Conservation (phyloP, 768 basidiomycete species). For the Macrolepiota dolichaula region DNA sequence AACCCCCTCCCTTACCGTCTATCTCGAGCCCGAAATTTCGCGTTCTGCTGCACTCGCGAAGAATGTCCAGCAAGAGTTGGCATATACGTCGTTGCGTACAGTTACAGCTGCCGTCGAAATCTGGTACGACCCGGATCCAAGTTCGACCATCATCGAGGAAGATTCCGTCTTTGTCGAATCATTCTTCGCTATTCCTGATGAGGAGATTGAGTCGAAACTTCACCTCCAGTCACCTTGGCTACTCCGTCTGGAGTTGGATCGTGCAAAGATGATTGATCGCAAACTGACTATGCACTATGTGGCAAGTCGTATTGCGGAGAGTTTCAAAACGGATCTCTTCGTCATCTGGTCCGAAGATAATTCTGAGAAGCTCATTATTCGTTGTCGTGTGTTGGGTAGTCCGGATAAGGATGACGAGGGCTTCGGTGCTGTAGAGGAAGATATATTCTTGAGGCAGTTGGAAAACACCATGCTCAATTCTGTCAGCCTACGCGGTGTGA, state of each 20-base stretch:
- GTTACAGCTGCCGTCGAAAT: conserved; percentile 96
- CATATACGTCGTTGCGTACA: conserved; percentile 90
- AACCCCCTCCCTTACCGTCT: conserved; percentile 94
- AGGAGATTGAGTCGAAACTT: conserved; percentile 88
- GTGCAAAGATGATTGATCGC: conserved; percentile 96
- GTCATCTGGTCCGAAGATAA: conserved; percentile 99
- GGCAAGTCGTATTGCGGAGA: conserved; percentile 89
- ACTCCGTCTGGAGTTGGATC: conserved; percentile 93
- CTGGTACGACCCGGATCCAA: conserved; percentile 95
- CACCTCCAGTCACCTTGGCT: conserved; percentile 96
- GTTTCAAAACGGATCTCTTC: conserved; percentile 93
- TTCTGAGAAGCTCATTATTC: conserved; percentile 94
- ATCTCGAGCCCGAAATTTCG: conserved; percentile 72
- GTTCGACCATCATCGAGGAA: conserved; percentile 92
- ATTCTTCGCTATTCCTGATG: conserved; percentile 99
- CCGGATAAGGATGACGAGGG: conserved; percentile 85
- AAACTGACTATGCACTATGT: conserved; percentile 95
- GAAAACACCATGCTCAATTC: conserved; percentile 97
- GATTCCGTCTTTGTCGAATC: conserved; percentile 95
- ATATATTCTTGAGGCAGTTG: conserved; percentile 92
- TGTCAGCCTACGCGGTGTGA: conserved; percentile 92
- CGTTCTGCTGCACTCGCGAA: conserved; percentile 65
- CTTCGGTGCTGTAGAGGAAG: conserved; percentile 77
- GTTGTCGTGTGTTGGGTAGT: conserved; percentile 87
- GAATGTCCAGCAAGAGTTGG: conserved; percentile 88